Evolutionary conservation across 1,284 basidiomycete genomes (phyloP), one percentile per base, ranked within the genome.

Genomic region (Trichosporon asahii): DNA sequence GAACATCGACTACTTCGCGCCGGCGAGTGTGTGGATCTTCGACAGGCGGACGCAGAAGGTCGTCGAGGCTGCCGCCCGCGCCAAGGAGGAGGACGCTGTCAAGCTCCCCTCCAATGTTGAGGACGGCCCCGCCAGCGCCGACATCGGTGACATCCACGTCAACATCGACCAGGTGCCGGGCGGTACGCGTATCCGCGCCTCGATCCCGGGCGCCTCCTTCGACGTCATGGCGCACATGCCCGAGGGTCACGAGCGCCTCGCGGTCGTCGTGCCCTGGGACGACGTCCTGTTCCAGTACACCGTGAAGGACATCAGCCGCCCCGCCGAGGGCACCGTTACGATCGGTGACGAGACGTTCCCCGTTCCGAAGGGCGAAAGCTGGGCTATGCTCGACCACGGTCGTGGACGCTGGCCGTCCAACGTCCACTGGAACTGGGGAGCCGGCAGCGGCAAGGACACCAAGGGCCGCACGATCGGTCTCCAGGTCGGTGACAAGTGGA

Each of bases 361-460:
- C 0, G 23, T 66, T 8, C 27, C 25, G 0, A 33, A 57, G 23
- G 71, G 71, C n/a, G 66, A 68, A 18, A 40, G 37, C n/a, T 72
- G 71, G 71, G 68, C 71, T 3, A 64, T 69, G 15, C 68, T 72
- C 37, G 71, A 72, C 61, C 71, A 70, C 67, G 71, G 71, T 3
- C 60, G 70, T 2, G 70, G 66, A 7, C 68, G 68, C 44, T 72
- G 71, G 71, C 71, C 71, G 0, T 23, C 55, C 1, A 57, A 65
- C 31, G 49, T 72, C 21, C 35, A 53, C 33, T 72, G 71, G 71
- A 72, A 72, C 64, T 72, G 71, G 71, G 71, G 68, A 2, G 66
- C 71, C 1, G 71, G 71, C 5, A 27, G 40, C 35, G 71, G 66
- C 9, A 44, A 35, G 18, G 12, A 23, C 11, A 6, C 21, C 18